A percentile compares a stretch with the other conserved stretches of the same genome.
phyloP scores from a whole-genome alignment of 768 basidiomycete genomes.

The Pleurotus eryngii region DNA sequence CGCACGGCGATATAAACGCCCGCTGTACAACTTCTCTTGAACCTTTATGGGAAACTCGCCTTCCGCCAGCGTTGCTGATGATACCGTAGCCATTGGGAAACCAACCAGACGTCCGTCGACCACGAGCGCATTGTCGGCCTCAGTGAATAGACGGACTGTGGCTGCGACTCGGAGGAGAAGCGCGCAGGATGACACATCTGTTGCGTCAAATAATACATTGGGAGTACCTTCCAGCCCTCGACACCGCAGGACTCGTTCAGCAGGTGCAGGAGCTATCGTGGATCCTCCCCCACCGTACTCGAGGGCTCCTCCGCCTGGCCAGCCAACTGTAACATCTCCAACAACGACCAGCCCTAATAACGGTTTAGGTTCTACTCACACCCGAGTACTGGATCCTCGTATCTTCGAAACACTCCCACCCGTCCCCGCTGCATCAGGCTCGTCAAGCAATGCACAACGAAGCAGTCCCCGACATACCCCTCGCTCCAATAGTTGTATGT shows the following conservation, averaged over 20 bases:
- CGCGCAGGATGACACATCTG: neutral
- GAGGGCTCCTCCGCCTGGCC: neutral
- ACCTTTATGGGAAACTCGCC: slow-evolving; percentile 12
- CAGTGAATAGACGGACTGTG: neutral
- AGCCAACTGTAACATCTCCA: neutral
- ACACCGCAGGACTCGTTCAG: slow-evolving; percentile 9
- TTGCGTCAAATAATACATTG: neutral
- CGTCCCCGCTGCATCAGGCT: neutral
- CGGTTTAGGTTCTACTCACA: slow-evolving; percentile 1
- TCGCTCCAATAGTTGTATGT: slow-evolving; percentile 1
- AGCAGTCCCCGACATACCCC: neutral
- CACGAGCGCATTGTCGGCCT: neutral
- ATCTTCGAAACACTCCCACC: neutral
- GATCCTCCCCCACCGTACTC: slow-evolving; percentile 10
- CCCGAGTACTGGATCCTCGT: neutral
- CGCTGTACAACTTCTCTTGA: neutral
- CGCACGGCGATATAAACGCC: neutral
- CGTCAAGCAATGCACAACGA: neutral
- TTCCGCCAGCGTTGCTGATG: slow-evolving; percentile 7
- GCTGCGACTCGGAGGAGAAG: neutral
- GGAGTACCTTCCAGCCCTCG: neutral
- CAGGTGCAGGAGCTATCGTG: neutral
- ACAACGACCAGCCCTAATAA: neutral
- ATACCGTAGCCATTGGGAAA: neutral
- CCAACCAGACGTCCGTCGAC: neutral